These are phyloP conservation scores for Entoloma clypeatum DNA, from an alignment of 1,284 basidiomycete genomes.

Conservation along the genomic window DNA sequence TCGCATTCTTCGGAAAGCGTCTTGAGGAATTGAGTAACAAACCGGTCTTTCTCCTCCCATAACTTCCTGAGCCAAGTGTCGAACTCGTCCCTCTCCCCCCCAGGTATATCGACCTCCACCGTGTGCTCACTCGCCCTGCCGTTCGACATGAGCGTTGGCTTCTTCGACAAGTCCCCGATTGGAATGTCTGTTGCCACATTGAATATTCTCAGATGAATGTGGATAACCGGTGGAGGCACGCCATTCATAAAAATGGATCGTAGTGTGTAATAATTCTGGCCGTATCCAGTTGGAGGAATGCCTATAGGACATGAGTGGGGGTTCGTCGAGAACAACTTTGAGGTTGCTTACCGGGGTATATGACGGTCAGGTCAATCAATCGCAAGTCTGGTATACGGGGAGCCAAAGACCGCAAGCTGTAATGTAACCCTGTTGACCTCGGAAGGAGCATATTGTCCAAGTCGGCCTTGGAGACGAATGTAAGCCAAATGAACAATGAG, in stretches of 20 bases:
- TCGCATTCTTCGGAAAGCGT: constrained; percentile 40
- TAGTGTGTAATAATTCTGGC: constrained; percentile 84
- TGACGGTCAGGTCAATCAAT: constrained; percentile 85
- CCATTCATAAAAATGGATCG: constrained; percentile 85
- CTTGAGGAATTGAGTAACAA: constrained; percentile 63
- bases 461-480: constrained; percentile 54
- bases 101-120: constrained; percentile 59
- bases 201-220: constrained; percentile 82
- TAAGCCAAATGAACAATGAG: constrained; percentile 3
- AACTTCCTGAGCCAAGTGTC: constrained; percentile 79
- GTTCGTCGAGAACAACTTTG: not conserved
- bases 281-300: constrained; percentile 66
- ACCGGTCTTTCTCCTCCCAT: constrained; percentile 83
- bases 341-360: constrained; percentile 71
- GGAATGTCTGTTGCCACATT: constrained; percentile 63
- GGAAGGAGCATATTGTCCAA: constrained; percentile 81
- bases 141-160: constrained; percentile 31
- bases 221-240: constrained; percentile 80
- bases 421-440: constrained; percentile 86
- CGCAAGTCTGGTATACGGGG: constrained; percentile 75
- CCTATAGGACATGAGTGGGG: constrained; percentile 37
- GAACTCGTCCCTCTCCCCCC: constrained; percentile 68
- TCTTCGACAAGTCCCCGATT: constrained; percentile 51
- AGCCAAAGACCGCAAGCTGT: constrained; percentile 77
- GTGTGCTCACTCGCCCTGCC: constrained; percentile 25